Percentiles rank a stretch among this genome's conserved stretches.
Conservation (phyloP, 768 basidiomycete species). For the Xerocomellus intermedius region DNA sequence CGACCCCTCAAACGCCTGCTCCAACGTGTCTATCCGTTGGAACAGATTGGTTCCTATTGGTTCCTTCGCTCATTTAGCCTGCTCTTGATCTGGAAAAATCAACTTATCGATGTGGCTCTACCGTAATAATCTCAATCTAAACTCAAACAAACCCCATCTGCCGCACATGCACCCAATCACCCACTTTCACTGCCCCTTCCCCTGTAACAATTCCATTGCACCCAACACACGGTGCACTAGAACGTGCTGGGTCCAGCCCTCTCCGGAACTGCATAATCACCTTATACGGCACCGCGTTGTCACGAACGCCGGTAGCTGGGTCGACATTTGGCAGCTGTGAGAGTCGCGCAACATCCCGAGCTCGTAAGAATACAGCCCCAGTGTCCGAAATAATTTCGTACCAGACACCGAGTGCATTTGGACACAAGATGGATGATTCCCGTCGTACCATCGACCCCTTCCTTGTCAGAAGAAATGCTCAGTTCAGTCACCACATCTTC, state of each 20-base stretch:
- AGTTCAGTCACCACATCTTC: conserved; percentile 73
- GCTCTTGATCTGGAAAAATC: not conserved
- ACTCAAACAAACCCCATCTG: conserved; percentile 36
- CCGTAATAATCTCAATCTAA: no score
- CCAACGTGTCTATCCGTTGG: no score
- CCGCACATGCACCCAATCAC: conserved; percentile 55
- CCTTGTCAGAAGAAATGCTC: conserved; percentile 40
- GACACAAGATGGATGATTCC: conserved; percentile 56
- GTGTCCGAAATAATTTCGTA: conserved; percentile 34
- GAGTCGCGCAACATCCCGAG: not conserved
- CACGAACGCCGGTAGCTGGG: conserved; percentile 59
- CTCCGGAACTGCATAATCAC: conserved; percentile 70
- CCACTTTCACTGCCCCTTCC: conserved; percentile 55
- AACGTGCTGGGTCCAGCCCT: conserved; percentile 49
- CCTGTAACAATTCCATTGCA: conserved; percentile 57
- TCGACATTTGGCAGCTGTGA: conserved; percentile 71
- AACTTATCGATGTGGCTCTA: not conserved
- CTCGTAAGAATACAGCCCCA: not conserved
- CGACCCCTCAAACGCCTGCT: no score
- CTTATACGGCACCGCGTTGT: conserved; percentile 74
- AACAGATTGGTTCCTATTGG: no score
- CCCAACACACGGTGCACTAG: conserved; percentile 62
- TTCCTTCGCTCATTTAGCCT: no score
- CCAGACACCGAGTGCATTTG: conserved; percentile 71
- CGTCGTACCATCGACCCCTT: conserved; percentile 15